phyloP scores from a whole-genome alignment of 306 rosid species.

The Glycine tomentella region DNA sequence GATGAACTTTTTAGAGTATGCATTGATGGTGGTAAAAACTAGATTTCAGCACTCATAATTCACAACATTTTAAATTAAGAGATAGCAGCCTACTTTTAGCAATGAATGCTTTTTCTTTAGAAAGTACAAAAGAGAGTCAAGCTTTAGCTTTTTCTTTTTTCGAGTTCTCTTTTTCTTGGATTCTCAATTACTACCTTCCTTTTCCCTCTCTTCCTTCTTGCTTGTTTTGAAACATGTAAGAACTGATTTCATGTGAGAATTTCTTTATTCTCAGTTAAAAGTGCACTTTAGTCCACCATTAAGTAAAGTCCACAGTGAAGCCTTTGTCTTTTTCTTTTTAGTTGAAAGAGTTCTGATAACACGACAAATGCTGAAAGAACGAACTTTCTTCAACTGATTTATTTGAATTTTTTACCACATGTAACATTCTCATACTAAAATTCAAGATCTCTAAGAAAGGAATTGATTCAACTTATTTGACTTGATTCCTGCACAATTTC shows the following conservation, averaged over 20 bases:
- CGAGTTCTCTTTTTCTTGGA: conserved; percentile 53
- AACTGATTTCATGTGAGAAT: conserved; percentile 15
- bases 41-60: conserved; percentile 35
- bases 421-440: background rate
- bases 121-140: conserved; percentile 45
- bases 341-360: conserved; percentile 36
- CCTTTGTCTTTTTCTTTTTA: conserved; percentile 46
- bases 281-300: conserved; percentile 46
- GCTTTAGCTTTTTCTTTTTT: conserved; percentile 58
- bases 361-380: conserved; percentile 40
- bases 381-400: conserved; percentile 30
- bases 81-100: conserved; percentile 34
- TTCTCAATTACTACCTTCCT: conserved; percentile 49
- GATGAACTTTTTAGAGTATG: background rate
- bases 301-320: conserved; percentile 38
- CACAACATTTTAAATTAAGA: conserved; percentile 26
- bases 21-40: conserved; percentile 20
- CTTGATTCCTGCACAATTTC: conserved; percentile 22
- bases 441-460: background rate
- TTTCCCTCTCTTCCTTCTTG: conserved; percentile 6
- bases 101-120: conserved; percentile 39
- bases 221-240: conserved; percentile 41
- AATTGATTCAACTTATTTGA: conserved; percentile 9
- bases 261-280: conserved; percentile 35
- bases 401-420: conserved; percentile 38